Evolutionary conservation across 805 yeast genomes (phyloP).

Genomic region (Torulaspora microellipsoides): DNA sequence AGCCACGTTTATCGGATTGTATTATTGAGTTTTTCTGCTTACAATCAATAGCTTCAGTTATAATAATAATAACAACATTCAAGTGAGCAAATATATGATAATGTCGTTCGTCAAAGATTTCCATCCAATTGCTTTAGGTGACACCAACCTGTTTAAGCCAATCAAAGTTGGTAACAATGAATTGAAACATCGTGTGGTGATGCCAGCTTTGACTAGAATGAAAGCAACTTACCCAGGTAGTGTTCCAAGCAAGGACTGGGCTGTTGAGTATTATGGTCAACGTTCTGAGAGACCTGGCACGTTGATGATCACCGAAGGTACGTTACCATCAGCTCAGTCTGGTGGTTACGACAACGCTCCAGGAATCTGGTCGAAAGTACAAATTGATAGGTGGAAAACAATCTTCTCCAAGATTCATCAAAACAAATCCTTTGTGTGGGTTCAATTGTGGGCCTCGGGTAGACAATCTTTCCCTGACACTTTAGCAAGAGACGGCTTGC

Average conservation of each 20-base stretch:
- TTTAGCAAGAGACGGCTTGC: slow-evolving; percentile 35
- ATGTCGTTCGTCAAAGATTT: slow-evolving; percentile 21
- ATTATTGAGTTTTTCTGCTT: too few relatives aligned
- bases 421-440: slow-evolving; percentile 41
- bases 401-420: slow-evolving; percentile 47
- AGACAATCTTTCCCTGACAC: slow-evolving; percentile 38
- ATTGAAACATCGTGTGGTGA: slow-evolving; percentile 37
- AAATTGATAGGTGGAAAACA: slow-evolving; percentile 45
- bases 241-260: slow-evolving; percentile 40
- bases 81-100: not conserved
- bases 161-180: slow-evolving; percentile 38
- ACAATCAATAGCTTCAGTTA: too few relatives aligned
- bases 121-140: slow-evolving; percentile 25
- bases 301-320: slow-evolving; percentile 54
- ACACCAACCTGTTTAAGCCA: slow-evolving; percentile 40
- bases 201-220: slow-evolving; percentile 42
- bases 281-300: slow-evolving; percentile 53
- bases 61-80: not conserved
- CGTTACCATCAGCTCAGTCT: slow-evolving; percentile 39
- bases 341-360: slow-evolving; percentile 45
- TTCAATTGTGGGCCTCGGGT: slow-evolving; percentile 52
- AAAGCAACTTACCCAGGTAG: slow-evolving; percentile 37
- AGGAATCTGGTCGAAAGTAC: slow-evolving; percentile 45
- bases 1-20: too few relatives aligned
- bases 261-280: slow-evolving; percentile 48